Base-by-base conservation (phyloP, 179 eudicot species). In the Beta corolliflora region DNA sequence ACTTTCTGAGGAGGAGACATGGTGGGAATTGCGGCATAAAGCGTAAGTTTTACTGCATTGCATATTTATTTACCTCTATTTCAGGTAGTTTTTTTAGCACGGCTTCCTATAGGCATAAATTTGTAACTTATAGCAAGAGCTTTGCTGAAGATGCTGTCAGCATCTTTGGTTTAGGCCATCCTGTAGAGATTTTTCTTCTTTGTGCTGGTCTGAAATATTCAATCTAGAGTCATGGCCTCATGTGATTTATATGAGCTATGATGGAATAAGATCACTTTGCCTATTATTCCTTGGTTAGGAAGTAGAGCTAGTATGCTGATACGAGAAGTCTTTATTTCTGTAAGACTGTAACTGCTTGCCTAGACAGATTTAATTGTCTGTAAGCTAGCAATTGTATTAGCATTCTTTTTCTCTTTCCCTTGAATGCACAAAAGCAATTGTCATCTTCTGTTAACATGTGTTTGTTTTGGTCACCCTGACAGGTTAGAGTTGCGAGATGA, bases 401-500 rank as follows among this genome's bases (percentile, higher is more conserved):
- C 74, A 41, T 41, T 65, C 29, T 41, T 67, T 75, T 54, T 41
- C 18, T 12, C 64, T 63, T 18, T 68, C 76, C 25, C 66, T 75
- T 23, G 2, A 65, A 61, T 25, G 76, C 59, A 3, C 58, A 66
- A 52, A 72, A 53, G 4, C 18, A 19, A 10, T 16, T 53, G 7
- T 68, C 7, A 31, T 54, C 41, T 63, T 54, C 5, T 80, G 29
- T 75, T 83, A 54, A 77, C 65, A 25, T 70, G 29, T 75, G 61
- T 55, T 76, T 65, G 65, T 69, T 66, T 73, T 85, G 83, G 70
- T 81, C 82, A 14, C 75, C 46, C 71, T 83, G 61, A 75, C 93
- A 97, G 99, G 88, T 85, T 97, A 84, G 97, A 93, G 89, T 80
- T 97, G 85, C 91, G 90, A 50, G 98, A 94, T 66, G 93, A 94